A percentile compares a stretch with the other conserved stretches of the same genome.
phyloP scores from a whole-genome alignment of 2,329 filamentous ascomycete genomes.

The Talaromyces sp. region DNA sequence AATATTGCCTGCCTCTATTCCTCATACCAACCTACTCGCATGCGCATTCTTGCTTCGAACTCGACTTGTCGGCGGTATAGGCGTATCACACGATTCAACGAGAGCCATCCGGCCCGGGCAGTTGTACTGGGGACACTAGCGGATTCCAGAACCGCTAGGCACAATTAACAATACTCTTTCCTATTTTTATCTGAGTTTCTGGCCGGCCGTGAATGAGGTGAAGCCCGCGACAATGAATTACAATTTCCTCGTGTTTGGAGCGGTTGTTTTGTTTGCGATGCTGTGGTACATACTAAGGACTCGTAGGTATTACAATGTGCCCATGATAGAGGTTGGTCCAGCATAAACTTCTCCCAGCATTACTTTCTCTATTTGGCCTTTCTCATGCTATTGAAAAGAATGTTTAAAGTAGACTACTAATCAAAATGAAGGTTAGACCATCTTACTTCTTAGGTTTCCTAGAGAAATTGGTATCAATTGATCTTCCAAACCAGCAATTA shows the following conservation, averaged over 20 bases:
- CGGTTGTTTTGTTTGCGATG: background rate
- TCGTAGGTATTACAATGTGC: background rate
- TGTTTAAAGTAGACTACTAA: too few relatives aligned
- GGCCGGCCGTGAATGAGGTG: background rate
- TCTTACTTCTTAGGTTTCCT: background rate
- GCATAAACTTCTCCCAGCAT: too few relatives aligned
- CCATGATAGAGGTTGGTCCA: background rate
- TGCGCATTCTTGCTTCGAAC: background rate
- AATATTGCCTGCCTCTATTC: background rate
- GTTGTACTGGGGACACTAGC: constrained; percentile 1
- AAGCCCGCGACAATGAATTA: background rate
- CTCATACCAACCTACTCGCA: background rate
- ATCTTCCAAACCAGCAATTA: background rate
- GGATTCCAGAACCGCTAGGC: background rate
- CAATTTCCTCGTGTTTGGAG: background rate
- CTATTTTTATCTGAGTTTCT: background rate
- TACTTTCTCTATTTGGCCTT: too few relatives aligned
- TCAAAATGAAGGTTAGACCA: too few relatives aligned
- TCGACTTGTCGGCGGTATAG: background rate
- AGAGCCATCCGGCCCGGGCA: background rate
- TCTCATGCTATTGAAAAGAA: too few relatives aligned
- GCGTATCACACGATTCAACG: background rate
- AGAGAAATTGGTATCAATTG: background rate
- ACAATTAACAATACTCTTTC: background rate
- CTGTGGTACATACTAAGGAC: background rate